phyloP scores from a whole-genome alignment of 1,284 basidiomycete genomes.

The Leccinum insigne region DNA sequence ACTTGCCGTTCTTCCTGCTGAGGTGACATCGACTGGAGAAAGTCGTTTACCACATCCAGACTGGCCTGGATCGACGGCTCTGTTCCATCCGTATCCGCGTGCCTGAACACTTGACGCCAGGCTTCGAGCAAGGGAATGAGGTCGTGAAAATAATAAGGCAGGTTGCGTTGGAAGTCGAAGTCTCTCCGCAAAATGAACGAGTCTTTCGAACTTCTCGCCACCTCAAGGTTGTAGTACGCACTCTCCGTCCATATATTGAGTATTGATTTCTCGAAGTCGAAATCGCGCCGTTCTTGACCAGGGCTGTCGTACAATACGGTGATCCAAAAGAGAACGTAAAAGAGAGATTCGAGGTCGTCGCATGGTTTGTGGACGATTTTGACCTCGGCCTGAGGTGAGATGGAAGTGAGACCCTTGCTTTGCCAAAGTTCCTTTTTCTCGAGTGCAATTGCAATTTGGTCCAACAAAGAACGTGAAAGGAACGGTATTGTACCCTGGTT shows the following conservation, averaged over 20 bases:
- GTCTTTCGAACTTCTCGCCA: neutral
- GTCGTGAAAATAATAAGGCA: neutral
- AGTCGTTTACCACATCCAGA: neutral
- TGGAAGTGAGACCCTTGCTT: neutral
- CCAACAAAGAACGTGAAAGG: neutral
- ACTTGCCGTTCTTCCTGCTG: neutral
- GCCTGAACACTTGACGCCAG: neutral
- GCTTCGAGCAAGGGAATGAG: neutral
- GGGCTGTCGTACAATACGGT: neutral
- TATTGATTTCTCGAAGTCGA: neutral
- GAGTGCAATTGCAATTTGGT: neutral
- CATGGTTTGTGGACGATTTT: neutral
- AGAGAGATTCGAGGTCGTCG: neutral
- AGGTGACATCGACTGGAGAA: neutral
- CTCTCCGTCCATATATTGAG: neutral
- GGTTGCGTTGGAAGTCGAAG: neutral
- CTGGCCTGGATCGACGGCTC: neutral
- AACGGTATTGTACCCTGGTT: neutral
- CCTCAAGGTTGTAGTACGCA: neutral
- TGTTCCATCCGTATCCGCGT: neutral
- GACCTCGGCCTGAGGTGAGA: neutral
- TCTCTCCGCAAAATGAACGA: neutral
- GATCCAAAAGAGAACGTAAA: neutral
- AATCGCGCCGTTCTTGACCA: neutral
- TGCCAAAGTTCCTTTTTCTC: neutral